phyloP scores from a whole-genome alignment of 768 basidiomycete species.

The Auricularia sp. region DNA sequence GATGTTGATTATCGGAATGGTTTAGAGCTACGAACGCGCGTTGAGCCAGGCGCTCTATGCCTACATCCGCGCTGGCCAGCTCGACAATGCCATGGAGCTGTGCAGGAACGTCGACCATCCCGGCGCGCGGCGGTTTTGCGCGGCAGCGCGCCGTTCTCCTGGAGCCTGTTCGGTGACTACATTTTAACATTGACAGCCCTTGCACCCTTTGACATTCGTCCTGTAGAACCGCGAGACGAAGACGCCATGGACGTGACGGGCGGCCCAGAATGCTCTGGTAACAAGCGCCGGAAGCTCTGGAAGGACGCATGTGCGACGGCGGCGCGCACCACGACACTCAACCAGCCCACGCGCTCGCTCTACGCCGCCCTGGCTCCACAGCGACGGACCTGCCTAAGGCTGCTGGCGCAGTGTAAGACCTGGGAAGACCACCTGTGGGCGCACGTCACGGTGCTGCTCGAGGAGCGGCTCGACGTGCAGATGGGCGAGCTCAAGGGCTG shows the following conservation, averaged over 20 bases:
- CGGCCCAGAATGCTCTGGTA: slow-evolving; percentile 43
- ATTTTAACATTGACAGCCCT: too few species aligned
- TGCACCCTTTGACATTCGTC: too few species aligned
- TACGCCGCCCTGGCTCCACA: slow-evolving; percentile 80
- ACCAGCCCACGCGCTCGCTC: slow-evolving; percentile 54
- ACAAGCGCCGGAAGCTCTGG: slow-evolving; percentile 72
- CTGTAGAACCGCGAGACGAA: slow-evolving; percentile 30
- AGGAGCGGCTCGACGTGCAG: slow-evolving; percentile 66
- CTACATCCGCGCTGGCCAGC: slow-evolving; percentile 72
- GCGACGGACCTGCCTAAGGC: slow-evolving; percentile 47
- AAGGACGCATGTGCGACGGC: slow-evolving; percentile 75
- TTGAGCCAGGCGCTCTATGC: slow-evolving; percentile 70
- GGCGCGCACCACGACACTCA: slow-evolving; percentile 29
- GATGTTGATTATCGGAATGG: not conserved
- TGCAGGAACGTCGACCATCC: slow-evolving; percentile 78
- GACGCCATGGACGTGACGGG: slow-evolving; percentile 35
- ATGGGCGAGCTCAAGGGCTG: slow-evolving; percentile 55
- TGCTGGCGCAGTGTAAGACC: slow-evolving; percentile 61
- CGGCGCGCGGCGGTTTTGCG: slow-evolving; percentile 84
- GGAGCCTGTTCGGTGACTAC: slow-evolving; percentile 53
- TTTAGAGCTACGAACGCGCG: slow-evolving; percentile 70
- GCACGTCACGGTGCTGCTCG: slow-evolving; percentile 68
- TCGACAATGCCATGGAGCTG: slow-evolving; percentile 76
- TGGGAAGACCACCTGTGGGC: slow-evolving; percentile 99
- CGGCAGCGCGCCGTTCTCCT: slow-evolving; percentile 70